Base-by-base conservation (phyloP, 371 early-diverging fungal species). In the Mortierella sp. region DNA sequence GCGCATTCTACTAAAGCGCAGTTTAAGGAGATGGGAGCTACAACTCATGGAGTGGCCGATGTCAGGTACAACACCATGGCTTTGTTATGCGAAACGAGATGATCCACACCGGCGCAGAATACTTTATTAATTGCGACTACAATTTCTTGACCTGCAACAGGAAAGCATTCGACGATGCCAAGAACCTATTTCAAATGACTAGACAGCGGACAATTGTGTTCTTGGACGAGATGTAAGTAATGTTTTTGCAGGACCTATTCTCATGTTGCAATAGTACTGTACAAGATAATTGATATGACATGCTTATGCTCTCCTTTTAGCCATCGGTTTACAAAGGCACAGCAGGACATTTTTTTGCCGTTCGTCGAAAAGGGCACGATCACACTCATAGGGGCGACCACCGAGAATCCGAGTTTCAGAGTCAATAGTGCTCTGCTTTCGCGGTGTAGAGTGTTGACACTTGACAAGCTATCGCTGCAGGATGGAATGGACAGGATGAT, bases 381-480 rank as follows among this genome's bases (percentile, higher is more conserved):
- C 64, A 92, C 92, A 28, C 82, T 97, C 13, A 93, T 97, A 44
- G 96, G 96, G 9, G 96, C 96, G 0, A 97, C 97, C 0, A 97
- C 97, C 3, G 98, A 97, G 76, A 97, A 97, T 76, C 98, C 98
- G 3, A 96, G 96, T 19, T 97, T 97, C 82, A 91, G 95, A 55
- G 90, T 97, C 64, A 97, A 96, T 79, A 90, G 91, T 43, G 97
- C 98, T 1, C 82, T 97, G 46, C 89, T 97, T 2, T 95, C 95
- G 44, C 89, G 98, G 46, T 97, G 96, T 82, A 88, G 94, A 53
- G 95, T 96, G 8, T 92, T 97, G 82, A 91, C 92, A 10, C 90
- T 97, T 5, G 88, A 94, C n/a, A 91, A 94, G 21, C 80, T 97
- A 9, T 87, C 89, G 0, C 84, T 86, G 10, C 87, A 88, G 1